Evolutionary conservation across 2,329 filamentous ascomycete species (phyloP).

Genomic region (Intubia oerlemansii): DNA sequence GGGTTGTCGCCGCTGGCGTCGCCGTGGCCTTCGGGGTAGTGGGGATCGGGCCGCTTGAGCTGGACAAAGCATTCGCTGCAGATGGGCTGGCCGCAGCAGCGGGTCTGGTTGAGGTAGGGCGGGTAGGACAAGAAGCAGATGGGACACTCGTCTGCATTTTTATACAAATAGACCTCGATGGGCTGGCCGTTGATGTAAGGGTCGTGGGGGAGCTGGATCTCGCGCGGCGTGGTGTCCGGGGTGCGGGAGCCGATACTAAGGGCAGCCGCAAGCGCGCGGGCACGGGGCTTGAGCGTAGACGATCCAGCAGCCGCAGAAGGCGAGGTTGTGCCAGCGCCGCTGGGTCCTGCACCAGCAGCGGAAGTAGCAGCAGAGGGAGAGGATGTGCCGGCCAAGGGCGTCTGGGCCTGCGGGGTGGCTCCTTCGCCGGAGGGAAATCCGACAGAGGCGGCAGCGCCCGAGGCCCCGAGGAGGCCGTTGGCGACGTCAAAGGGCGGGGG

Average conservation of each 20-base stretch:
- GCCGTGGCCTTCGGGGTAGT: constrained; percentile 62
- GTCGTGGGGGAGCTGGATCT: constrained; percentile 60
- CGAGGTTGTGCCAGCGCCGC: no score
- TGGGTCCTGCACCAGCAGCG: no score
- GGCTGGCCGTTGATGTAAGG: constrained; percentile 88
- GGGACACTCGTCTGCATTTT: constrained; percentile 73
- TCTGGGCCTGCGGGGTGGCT: no score
- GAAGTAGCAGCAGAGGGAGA: constrained; percentile 52
- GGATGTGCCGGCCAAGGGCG: constrained; percentile 52
- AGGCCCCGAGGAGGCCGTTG: no score
- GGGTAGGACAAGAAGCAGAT: constrained; percentile 96
- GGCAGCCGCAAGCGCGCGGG: constrained; percentile 73
- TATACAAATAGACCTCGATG: constrained; percentile 83
- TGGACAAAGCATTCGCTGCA: constrained; percentile 99
- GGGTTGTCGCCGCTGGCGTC: constrained; percentile 14
- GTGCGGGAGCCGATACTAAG: constrained; percentile 55
- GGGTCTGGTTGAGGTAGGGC: constrained; percentile 78
- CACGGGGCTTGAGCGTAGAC: constrained; percentile 43
- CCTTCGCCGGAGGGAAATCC: no score
- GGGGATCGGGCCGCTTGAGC: constrained; percentile 84
- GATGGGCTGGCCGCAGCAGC: constrained; percentile 89
- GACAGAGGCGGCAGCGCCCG: not conserved
- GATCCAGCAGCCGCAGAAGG: no score
- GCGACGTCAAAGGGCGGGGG: no score
- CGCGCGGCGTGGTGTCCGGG: constrained; percentile 51